A percentile compares a stretch with the other conserved stretches of the same genome.
phyloP scores from a whole-genome alignment of 202 grass and related monocot genomes.

The Eragrostis tef region DNA sequence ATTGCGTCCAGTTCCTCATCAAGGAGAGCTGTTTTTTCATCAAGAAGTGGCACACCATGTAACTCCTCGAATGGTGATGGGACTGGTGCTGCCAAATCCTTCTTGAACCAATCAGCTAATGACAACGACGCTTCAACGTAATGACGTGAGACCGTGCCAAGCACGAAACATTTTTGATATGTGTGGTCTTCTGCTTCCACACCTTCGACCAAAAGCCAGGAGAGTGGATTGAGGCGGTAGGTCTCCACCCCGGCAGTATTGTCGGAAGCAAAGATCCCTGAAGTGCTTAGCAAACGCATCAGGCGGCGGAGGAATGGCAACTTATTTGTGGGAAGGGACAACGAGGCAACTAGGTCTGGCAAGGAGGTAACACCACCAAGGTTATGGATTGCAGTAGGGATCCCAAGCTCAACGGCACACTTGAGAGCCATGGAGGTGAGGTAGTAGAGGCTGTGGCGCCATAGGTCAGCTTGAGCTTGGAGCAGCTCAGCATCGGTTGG shows the following conservation, averaged over 20 bases:
- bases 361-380: not conserved
- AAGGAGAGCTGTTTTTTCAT: not conserved
- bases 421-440: slow-evolving; percentile 16
- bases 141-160: not conserved
- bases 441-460: slow-evolving; percentile 46
- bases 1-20: not conserved
- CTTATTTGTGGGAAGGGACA: slow-evolving; percentile 32
- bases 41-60: not conserved
- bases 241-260: not conserved
- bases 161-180: not conserved
- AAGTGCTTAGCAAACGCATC: slow-evolving; percentile 28
- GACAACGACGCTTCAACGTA: not conserved
- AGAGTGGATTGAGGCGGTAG: no score
- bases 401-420: slow-evolving; percentile 37
- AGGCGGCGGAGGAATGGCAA: slow-evolving; percentile 36
- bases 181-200: no score
- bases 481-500: slow-evolving; percentile 35
- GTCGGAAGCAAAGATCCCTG: slow-evolving; percentile 6
- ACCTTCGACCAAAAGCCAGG: no score
- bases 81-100: not conserved
- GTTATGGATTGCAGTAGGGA: slow-evolving; percentile 15
- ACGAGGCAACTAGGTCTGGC: not conserved
- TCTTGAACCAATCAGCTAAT: slow-evolving; percentile 35
- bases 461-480: slow-evolving; percentile 38
- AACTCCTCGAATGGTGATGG: slow-evolving; percentile 17